Percentiles rank a stretch among this genome's conserved stretches.
These are phyloP conservation scores for Mycena rosella DNA, from an alignment of 768 basidiomycete genomes.

Conservation along the genomic window DNA sequence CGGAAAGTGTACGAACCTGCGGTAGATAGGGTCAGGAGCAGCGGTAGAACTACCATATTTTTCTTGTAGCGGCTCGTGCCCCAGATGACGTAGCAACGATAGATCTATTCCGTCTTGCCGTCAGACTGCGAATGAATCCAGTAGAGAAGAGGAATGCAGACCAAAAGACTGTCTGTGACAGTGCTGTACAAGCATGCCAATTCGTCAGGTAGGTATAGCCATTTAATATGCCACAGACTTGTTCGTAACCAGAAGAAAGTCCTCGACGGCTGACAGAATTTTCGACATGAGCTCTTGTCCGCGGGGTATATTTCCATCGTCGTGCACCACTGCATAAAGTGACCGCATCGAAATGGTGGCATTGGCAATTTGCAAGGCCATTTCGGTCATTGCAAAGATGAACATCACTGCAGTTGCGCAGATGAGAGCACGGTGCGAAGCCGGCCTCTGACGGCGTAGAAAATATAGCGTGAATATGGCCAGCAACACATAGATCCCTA, in stretches of 20 bases:
- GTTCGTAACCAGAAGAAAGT: slow-evolving; percentile 8
- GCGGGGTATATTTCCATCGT: neutral
- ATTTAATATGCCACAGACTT: neutral
- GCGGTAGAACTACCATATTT: neutral
- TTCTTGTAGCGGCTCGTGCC: neutral
- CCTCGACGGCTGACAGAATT: neutral
- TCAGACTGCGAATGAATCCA: too few relatives aligned
- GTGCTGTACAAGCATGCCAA: neutral
- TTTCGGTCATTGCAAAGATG: neutral
- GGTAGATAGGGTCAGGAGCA: neutral
- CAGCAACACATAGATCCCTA: neutral
- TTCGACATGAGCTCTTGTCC: neutral
- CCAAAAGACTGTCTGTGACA: neutral
- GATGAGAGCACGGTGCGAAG: neutral
- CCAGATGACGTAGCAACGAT: slow-evolving; percentile 19
- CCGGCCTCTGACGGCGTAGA: neutral
- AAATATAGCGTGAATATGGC: slow-evolving; percentile 1
- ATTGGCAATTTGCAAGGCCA: slow-evolving; percentile 10
- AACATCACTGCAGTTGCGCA: neutral
- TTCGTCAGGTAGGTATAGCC: neutral
- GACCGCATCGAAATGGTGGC: neutral
- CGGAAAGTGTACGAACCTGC: neutral
- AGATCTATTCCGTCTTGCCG: neutral
- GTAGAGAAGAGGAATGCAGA: neutral
- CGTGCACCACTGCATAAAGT: neutral